These are phyloP conservation scores for Dictyophora rubrovolvata DNA, from an alignment of 768 basidiomycete species.

Conservation along the genomic window DNA sequence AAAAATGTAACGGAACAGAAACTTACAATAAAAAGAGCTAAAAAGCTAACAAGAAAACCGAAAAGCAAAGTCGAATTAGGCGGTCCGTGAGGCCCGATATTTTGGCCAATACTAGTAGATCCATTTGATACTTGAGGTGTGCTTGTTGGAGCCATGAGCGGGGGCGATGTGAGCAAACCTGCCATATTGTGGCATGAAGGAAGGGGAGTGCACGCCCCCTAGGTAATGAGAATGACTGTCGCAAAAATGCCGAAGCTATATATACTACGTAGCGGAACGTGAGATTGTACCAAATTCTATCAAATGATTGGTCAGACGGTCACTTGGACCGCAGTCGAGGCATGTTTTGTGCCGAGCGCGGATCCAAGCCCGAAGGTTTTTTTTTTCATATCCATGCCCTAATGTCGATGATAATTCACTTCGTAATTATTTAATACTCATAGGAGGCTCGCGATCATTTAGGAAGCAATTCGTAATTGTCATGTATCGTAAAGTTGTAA, in stretches of 20 bases:
- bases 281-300: not conserved
- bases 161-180: slow-evolving; percentile 14
- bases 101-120: not conserved
- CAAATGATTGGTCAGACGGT: not conserved
- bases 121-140: slow-evolving; percentile 15
- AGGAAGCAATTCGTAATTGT: no score
- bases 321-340: no score
- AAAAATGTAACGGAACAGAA: not conserved
- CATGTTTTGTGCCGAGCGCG: no score
- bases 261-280: not conserved
- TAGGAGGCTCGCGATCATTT: no score
- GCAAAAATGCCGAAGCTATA: not conserved
- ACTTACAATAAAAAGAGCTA: slow-evolving; percentile 7
- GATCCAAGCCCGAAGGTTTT: no score
- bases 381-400: no score
- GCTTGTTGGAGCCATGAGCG: slow-evolving; percentile 27
- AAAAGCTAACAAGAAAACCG: slow-evolving; percentile 9
- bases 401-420: no score
- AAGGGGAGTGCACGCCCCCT: not conserved
- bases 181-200: not conserved
- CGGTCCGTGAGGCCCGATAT: not conserved
- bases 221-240: not conserved
- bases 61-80: slow-evolving; percentile 5
- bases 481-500: no score
- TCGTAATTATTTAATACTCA: no score